Evolutionary conservation across 495 filamentous ascomycete genomes (phyloP), one percentile per base, ranked within the genome.

Genomic region (Cairneyella variabilis): DNA sequence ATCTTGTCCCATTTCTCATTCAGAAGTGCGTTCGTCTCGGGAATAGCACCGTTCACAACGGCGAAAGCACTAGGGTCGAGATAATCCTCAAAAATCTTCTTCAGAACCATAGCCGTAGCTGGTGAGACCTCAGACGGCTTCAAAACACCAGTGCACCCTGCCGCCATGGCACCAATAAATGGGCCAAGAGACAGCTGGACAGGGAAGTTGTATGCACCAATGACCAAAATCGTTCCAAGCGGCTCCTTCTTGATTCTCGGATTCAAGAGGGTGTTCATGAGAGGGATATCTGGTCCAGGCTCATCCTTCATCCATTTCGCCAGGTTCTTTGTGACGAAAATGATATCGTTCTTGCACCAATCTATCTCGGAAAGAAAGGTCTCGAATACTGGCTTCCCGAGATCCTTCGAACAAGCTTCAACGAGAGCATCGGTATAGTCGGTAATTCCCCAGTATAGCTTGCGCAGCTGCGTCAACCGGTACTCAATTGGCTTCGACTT

Each of bases 1-100:
- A 98, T 92, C 77, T 96, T 96, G 69, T 95, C 91, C 90, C 91
- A 98, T 62, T 90, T 90, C 69, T 91, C 80, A 45, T 90, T 80
- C 11, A 98, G 75, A 28, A 97, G 71, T 5, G 84, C 84, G 16
- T 86, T 88, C 2, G 86, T 89, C 76, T 96, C 90, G 21, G 84
- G 74, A 26, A 95, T 64, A 7, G 73, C 81, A 48, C 93, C 93
- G 67, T 96, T 91, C 51, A 96, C 77, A 45, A 92, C 75, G 16
- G 75, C 72, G 66, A 89, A 96, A 56, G 83, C 83, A n/a, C 77
- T 77, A 22, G 79, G 82, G 68, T 97, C 93, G 28, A 97, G 79
- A 26, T 77, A 77, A 14, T 79, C 72, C 64, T 86, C 76, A 30
- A 95, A 63, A 55, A 96, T 76, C 66, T 85, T 83, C 72, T 93